A percentile compares a stretch with the other conserved stretches of the same genome.
Conservation (phyloP, 129 eudicot genomes). For the Flaveria bidentis region DNA sequence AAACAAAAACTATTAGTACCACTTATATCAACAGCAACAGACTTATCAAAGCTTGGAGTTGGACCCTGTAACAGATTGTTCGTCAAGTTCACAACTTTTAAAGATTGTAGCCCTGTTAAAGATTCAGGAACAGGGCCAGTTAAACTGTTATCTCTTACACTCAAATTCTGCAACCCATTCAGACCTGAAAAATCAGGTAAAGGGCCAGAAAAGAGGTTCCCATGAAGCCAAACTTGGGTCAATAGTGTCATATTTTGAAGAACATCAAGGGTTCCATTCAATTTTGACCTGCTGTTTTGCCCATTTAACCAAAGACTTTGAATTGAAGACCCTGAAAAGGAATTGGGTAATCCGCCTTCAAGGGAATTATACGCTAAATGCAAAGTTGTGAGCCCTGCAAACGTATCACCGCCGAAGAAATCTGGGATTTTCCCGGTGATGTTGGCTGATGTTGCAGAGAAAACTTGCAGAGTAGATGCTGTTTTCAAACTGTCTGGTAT, state of each 20-base stretch:
- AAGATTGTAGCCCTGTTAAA: slow-evolving; percentile 41
- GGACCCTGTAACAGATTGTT: slow-evolving; percentile 76
- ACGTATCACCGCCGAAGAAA: slow-evolving; percentile 50
- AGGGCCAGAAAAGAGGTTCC: slow-evolving; percentile 64
- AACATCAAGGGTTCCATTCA: slow-evolving; percentile 64
- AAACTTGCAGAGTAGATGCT: slow-evolving; percentile 48
- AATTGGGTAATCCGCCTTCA: slow-evolving; percentile 59
- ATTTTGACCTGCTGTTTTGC: slow-evolving; percentile 41
- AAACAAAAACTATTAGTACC: slow-evolving; percentile 70
- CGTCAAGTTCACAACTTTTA: slow-evolving; percentile 58
- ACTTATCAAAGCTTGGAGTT: slow-evolving; percentile 49
- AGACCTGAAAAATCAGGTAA: slow-evolving; percentile 68
- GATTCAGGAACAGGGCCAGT: slow-evolving; percentile 76
- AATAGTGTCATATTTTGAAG: slow-evolving; percentile 68
- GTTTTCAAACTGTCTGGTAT: slow-evolving; percentile 52
- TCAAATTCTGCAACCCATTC: slow-evolving; percentile 49
- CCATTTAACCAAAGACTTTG: slow-evolving; percentile 81
- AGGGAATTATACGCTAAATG: slow-evolving; percentile 53
- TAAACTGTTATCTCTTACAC: slow-evolving; percentile 65
- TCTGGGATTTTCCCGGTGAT: slow-evolving; percentile 64
- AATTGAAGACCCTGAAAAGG: slow-evolving; percentile 54
- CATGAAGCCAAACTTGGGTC: slow-evolving; percentile 60
- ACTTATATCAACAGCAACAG: slow-evolving; percentile 60
- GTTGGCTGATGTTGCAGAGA: slow-evolving; percentile 60
- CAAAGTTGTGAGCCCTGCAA: slow-evolving; percentile 50